Conservation (phyloP, 1,284 basidiomycete species). For the Pseudozyma sp. region DNA sequence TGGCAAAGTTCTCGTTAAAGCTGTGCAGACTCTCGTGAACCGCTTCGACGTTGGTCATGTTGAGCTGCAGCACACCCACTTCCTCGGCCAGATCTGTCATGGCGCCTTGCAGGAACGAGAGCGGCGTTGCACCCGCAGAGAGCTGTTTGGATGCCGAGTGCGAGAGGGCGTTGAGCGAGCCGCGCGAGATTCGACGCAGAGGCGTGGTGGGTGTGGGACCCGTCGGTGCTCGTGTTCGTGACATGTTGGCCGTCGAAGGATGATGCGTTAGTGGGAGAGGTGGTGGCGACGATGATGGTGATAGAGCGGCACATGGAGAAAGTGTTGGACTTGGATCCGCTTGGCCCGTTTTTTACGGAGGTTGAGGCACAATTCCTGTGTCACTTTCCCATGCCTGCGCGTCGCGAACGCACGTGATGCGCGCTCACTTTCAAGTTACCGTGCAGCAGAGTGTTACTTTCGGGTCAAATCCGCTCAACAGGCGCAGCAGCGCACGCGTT, state of each 20-base stretch:
- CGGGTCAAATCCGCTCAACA: background rate
- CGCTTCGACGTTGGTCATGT: constrained; percentile 78
- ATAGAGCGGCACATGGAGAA: constrained; percentile 1
- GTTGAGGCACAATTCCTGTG: constrained; percentile 11
- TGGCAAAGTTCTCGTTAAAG: constrained; percentile 93
- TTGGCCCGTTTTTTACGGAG: too few species aligned
- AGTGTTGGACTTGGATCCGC: constrained; percentile 2
- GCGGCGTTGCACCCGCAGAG: constrained; percentile 73
- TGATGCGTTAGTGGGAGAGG: background rate
- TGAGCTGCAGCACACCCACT: constrained; percentile 80
- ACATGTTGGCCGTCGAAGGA: constrained; percentile 14
- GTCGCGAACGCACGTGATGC: constrained; percentile 48
- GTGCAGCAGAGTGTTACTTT: constrained; percentile 15
- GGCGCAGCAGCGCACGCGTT: background rate
- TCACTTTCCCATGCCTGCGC: constrained; percentile 29
- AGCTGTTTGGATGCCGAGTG: constrained; percentile 70
- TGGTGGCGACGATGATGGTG: constrained; percentile 5
- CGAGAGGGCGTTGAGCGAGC: constrained; percentile 85
- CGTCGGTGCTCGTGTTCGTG: constrained; percentile 24
- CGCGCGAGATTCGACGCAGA: constrained; percentile 87
- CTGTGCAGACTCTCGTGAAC: constrained; percentile 81
- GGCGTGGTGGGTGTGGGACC: constrained; percentile 74
- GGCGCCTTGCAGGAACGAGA: constrained; percentile 86
- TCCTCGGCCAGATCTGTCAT: constrained; percentile 89
- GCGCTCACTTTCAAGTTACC: background rate